Evolutionary conservation across 1,284 basidiomycete genomes (phyloP).

Genomic region (Sanghuangporus weigelae): DNA sequence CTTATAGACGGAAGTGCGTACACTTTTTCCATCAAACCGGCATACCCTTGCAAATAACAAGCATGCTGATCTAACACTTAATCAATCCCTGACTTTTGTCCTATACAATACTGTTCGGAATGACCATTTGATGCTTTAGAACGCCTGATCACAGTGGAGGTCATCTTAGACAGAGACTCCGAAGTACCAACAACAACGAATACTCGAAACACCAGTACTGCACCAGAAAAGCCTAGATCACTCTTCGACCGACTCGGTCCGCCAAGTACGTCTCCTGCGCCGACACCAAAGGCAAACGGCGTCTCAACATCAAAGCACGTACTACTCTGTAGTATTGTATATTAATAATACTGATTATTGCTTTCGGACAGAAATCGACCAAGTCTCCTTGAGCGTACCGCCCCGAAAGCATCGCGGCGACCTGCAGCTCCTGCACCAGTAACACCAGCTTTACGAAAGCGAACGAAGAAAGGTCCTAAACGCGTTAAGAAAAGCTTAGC

Average conservation of each 20-base stretch:
- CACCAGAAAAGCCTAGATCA: slow-evolving; percentile 4
- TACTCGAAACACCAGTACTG: not conserved
- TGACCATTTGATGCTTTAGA: not conserved
- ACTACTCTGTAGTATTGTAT: not conserved
- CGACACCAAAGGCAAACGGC: not conserved
- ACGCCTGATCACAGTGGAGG: slow-evolving; percentile 15
- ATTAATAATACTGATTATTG: not conserved
- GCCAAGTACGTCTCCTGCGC: not conserved
- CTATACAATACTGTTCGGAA: not conserved
- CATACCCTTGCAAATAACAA: not conserved
- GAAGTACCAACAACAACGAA: not conserved
- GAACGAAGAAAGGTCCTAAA: slow-evolving; percentile 21
- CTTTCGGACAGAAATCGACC: not conserved
- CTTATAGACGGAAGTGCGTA: slow-evolving; percentile 69
- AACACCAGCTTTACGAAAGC: not conserved
- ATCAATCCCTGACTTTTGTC: too few species aligned
- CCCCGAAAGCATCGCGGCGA: not conserved
- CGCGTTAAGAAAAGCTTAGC: slow-evolving; percentile 22
- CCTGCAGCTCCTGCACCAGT: not conserved
- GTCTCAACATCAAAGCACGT: not conserved
- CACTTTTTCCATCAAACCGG: not conserved
- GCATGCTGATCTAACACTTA: not conserved
- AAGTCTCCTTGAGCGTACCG: slow-evolving; percentile 15
- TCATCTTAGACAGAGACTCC: slow-evolving; percentile 5
- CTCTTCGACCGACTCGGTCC: not conserved